Percentiles rank a stretch among this genome's conserved stretches.
phyloP scores from a whole-genome alignment of 2,329 filamentous ascomycete species.

The Paecilomyces niveus region DNA sequence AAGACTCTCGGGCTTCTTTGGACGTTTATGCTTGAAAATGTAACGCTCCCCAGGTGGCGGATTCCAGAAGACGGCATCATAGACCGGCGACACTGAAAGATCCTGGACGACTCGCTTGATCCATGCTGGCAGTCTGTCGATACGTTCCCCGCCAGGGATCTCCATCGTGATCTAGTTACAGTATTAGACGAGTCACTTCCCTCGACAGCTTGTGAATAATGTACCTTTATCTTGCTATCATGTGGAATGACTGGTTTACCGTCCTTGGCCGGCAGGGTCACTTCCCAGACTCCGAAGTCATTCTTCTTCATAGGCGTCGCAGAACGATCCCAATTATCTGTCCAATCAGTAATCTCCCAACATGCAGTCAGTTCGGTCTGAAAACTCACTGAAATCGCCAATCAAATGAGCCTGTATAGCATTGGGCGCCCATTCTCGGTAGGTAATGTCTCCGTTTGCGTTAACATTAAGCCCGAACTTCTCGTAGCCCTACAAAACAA shows the following conservation, averaged over 20 bases:
- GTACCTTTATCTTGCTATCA: conserved; percentile 91
- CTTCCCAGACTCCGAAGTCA: conserved; percentile 78
- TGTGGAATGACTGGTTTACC: conserved; percentile 77
- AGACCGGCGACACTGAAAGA: conserved; percentile 77
- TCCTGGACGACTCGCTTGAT: conserved; percentile 97
- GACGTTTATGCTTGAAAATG: conserved; percentile 73
- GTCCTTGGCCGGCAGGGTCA: conserved; percentile 64
- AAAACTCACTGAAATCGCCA: conserved; percentile 78
- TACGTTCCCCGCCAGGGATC: conserved; percentile 67
- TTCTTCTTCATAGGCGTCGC: conserved; percentile 85
- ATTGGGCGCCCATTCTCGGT: conserved; percentile 95
- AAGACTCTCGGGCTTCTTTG: conserved; percentile 75
- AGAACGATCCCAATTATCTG: conserved; percentile 78
- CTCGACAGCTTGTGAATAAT: conserved; percentile 8
- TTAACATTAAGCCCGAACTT: conserved; percentile 79
- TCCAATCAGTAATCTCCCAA: conserved; percentile 17
- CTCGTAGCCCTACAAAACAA: conserved; percentile 62
- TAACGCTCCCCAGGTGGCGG: conserved; percentile 71
- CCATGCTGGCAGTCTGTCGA: conserved; percentile 90
- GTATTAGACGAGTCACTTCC: neutral
- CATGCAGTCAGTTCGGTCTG: neutral
- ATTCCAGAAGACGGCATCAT: conserved; percentile 97
- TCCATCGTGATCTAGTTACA: conserved; percentile 67
- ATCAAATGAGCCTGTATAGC: conserved; percentile 77
- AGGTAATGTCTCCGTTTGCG: conserved; percentile 75